Evolutionary conservation across 208 protist species (phyloP).

Genomic region (Leishmania arabica): DNA sequence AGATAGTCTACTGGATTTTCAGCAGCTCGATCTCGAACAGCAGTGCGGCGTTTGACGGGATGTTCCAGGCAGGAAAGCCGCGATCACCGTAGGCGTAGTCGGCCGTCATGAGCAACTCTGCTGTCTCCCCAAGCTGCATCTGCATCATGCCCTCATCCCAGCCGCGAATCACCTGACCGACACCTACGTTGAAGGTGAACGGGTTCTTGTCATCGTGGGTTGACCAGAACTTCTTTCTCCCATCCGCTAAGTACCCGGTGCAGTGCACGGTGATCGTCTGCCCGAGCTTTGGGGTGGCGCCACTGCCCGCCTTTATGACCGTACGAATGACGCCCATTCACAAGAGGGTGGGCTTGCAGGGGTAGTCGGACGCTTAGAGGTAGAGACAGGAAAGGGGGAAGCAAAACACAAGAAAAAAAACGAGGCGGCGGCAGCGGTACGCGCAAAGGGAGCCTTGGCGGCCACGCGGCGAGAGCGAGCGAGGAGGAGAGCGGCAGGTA

Average conservation of each 20-base stretch:
- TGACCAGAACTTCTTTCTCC: constrained; percentile 91
- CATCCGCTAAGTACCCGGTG: constrained; percentile 87
- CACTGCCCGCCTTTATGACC: constrained; percentile 67
- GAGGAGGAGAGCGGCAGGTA: background rate
- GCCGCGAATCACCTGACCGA: constrained; percentile 94
- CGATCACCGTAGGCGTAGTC: constrained; percentile 87
- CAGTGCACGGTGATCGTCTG: constrained; percentile 88
- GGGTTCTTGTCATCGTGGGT: constrained; percentile 83
- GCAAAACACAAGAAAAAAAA: background rate
- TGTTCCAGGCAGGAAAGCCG: constrained; percentile 91
- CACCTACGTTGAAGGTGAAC: constrained; percentile 92
- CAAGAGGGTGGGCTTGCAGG: constrained; percentile 8
- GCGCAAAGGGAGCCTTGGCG: too few relatives aligned
- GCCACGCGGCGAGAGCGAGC: background rate
- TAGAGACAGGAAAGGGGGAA: background rate
- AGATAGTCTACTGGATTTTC: constrained; percentile 42
- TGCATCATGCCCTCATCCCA: constrained; percentile 95
- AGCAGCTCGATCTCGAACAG: constrained; percentile 93
- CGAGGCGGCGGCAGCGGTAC: background rate
- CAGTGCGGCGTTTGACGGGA: constrained; percentile 74
- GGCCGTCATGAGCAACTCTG: constrained; percentile 76
- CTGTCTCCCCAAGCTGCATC: constrained; percentile 84
- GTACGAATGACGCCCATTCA: constrained; percentile 78
- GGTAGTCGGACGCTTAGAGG: constrained; percentile 15
- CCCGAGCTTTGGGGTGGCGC: constrained; percentile 56